These are phyloP conservation scores for Talaromyces stipitatus DNA, from an alignment of 495 filamentous ascomycete genomes.

Conservation along the genomic window DNA sequence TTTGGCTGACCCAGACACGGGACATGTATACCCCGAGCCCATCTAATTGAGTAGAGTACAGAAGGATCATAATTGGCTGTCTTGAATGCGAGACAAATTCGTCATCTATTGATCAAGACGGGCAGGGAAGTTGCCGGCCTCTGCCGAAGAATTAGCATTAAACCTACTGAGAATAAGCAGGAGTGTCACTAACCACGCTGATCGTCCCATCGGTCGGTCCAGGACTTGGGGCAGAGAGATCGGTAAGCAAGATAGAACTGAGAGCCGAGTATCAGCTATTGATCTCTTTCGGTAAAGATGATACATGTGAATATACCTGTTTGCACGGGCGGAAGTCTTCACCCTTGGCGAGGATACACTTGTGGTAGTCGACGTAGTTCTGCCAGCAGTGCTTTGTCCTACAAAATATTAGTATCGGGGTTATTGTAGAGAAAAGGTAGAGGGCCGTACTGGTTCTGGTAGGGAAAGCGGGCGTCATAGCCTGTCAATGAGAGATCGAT, in stretches of 20 bases:
- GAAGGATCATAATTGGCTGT: slow-evolving; percentile 24
- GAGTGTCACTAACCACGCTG: slow-evolving; percentile 71
- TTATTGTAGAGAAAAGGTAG: background rate
- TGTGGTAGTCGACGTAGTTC: slow-evolving; percentile 99
- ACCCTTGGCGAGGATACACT: slow-evolving; percentile 96
- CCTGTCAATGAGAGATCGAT: slow-evolving; percentile 41
- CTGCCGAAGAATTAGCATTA: slow-evolving; percentile 33
- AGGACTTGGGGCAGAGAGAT: slow-evolving; percentile 91
- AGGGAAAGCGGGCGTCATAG: slow-evolving; percentile 98
- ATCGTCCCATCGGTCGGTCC: slow-evolving; percentile 93
- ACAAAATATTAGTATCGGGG: slow-evolving; percentile 8
- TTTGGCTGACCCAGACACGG: slow-evolving; percentile 1
- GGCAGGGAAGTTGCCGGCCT: slow-evolving; percentile 85
- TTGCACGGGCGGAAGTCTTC: slow-evolving; percentile 98
- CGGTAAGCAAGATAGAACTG: slow-evolving; percentile 95
- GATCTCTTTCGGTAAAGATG: background rate
- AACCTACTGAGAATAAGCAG: background rate
- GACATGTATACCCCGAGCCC: background rate
- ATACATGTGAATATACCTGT: slow-evolving; percentile 53
- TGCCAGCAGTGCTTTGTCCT: slow-evolving; percentile 92
- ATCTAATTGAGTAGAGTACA: slow-evolving; percentile 9
- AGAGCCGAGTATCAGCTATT: background rate
- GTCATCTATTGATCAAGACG: slow-evolving; percentile 34
- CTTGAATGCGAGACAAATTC: slow-evolving; percentile 21
- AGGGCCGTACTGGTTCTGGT: slow-evolving; percentile 75